phyloP scores from a whole-genome alignment of 768 basidiomycete genomes.

The Kwoniella botswanensis region DNA sequence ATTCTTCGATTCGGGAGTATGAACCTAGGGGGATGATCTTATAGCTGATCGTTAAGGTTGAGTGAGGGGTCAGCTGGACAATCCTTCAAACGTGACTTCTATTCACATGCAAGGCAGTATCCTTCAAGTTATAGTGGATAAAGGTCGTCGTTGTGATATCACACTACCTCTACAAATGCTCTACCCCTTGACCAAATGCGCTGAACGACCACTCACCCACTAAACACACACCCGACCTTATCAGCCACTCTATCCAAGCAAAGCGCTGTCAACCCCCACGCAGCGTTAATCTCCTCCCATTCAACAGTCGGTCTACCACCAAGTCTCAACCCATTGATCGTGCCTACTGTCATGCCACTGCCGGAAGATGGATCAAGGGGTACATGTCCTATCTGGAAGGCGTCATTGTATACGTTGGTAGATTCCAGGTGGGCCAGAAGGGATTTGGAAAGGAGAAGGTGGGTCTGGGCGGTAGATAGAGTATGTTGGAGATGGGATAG shows the following conservation, averaged over 20 bases:
- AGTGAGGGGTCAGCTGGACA: background rate
- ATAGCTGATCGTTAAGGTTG: constrained; percentile 65
- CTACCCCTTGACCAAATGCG: too few species aligned
- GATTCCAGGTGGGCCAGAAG: constrained; percentile 52
- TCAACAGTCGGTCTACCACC: constrained; percentile 87
- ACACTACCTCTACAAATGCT: too few species aligned
- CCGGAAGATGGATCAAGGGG: constrained; percentile 33
- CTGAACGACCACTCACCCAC: constrained; percentile 65
- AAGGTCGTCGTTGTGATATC: too few species aligned
- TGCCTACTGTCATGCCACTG: constrained; percentile 65
- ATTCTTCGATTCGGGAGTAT: constrained; percentile 81
- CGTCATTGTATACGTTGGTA: constrained; percentile 59
- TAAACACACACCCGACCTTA: constrained; percentile 87
- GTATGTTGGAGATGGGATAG: constrained; percentile 26
- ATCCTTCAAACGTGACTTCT: too few species aligned
- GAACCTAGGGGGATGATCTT: constrained; percentile 92
- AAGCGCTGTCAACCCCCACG: constrained; percentile 95
- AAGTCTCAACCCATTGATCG: constrained; percentile 93
- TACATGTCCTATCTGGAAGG: constrained; percentile 58
- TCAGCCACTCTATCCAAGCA: constrained; percentile 87
- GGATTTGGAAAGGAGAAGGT: constrained; percentile 49
- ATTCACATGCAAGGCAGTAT: too few species aligned
- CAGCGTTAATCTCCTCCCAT: constrained; percentile 98
- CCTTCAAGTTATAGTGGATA: too few species aligned
- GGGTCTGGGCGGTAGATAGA: constrained; percentile 48